These are phyloP conservation scores for Chenopodium berlandieri DNA, from an alignment of 148 eudicot species.

Conservation along the genomic window DNA sequence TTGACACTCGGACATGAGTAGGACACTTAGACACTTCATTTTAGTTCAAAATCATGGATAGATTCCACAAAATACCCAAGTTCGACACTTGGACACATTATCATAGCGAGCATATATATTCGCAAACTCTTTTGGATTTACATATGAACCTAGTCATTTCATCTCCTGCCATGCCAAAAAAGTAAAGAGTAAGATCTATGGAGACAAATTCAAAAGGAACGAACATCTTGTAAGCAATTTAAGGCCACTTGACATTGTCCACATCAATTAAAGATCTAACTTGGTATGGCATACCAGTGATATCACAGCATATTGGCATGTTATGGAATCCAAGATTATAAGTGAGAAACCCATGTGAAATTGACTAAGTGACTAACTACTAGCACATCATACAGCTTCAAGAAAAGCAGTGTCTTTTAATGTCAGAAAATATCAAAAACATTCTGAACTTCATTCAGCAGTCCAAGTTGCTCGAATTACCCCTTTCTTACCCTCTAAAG, in stretches of 20 bases:
- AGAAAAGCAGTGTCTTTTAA: background rate
- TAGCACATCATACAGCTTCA: no score
- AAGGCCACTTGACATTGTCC: background rate
- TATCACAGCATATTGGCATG: background rate
- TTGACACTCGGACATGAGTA: no score
- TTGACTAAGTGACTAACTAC: no score
- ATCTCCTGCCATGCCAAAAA: conserved; percentile 32
- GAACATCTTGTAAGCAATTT: background rate
- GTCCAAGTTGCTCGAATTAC: no score
- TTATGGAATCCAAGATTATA: background rate
- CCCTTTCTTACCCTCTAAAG: no score
- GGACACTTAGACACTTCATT: no score
- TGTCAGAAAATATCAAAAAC: background rate
- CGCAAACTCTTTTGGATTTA: background rate
- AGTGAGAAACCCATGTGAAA: background rate
- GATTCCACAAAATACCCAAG: no score
- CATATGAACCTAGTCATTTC: conserved; percentile 40
- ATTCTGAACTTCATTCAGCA: background rate
- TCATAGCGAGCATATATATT: background rate
- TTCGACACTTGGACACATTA: conserved; percentile 17
- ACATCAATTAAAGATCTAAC: background rate
- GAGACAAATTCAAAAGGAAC: background rate
- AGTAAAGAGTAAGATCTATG: background rate
- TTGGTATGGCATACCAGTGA: background rate
- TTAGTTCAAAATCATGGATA: no score